These are phyloP conservation scores for Aspergillus steynii DNA, from an alignment of 495 filamentous ascomycete genomes.

Conservation along the genomic window DNA sequence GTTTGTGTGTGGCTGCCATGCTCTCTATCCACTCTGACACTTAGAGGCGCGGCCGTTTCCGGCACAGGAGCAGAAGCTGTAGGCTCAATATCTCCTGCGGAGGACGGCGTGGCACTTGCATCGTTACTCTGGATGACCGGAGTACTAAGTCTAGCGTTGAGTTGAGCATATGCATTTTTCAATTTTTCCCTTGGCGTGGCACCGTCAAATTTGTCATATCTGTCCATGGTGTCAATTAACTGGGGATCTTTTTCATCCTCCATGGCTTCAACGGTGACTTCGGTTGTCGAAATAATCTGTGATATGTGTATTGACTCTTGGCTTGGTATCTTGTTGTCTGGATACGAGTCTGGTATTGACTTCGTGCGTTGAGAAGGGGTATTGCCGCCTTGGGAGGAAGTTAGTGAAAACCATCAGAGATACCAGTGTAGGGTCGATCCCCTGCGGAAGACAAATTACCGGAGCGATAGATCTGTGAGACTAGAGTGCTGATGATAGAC, in stretches of 20 bases:
- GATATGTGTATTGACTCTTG: constrained; percentile 7
- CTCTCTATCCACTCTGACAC: constrained; percentile 36
- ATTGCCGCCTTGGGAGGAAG: neutral
- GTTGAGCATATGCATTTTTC: constrained; percentile 29
- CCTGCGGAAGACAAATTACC: neutral
- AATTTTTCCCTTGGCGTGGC: constrained; percentile 35
- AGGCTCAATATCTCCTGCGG: constrained; percentile 44
- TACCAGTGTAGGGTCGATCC: neutral
- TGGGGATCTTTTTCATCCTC: constrained; percentile 16
- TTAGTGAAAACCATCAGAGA: neutral
- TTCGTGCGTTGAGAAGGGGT: neutral
- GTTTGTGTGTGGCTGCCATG: constrained; percentile 2
- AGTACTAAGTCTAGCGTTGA: constrained; percentile 16
- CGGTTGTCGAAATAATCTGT: neutral
- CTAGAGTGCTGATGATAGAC: neutral
- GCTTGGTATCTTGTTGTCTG: neutral
- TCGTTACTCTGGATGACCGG: constrained; percentile 15
- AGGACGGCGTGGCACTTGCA: constrained; percentile 41
- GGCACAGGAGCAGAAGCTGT: constrained; percentile 27
- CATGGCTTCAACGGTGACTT: constrained; percentile 12
- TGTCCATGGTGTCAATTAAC: constrained; percentile 26
- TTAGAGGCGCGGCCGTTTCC: constrained; percentile 38
- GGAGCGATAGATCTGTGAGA: neutral
- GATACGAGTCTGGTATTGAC: neutral
- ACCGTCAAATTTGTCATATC: constrained; percentile 30